Evolutionary conservation across 805 yeast genomes (phyloP).

Genomic region (Suhomyces sp.): DNA sequence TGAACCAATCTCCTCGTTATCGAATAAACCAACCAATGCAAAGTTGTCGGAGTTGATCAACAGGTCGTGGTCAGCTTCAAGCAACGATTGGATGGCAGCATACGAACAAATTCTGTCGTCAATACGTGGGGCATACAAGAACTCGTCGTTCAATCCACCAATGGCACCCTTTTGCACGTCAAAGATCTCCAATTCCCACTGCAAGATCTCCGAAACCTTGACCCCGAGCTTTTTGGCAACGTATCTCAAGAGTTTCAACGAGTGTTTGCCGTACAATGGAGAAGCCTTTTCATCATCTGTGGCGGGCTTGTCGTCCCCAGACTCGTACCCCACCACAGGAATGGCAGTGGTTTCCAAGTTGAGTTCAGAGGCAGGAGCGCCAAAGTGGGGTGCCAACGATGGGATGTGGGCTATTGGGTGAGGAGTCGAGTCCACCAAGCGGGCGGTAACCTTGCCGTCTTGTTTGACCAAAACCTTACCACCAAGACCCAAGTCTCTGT

Average conservation of each 20-base stretch:
- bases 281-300: slow-evolving; percentile 58
- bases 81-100: slow-evolving; percentile 62
- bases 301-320: slow-evolving; percentile 40
- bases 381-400: slow-evolving; percentile 85
- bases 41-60: slow-evolving; percentile 35
- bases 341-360: slow-evolving; percentile 75
- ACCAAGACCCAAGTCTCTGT: slow-evolving; percentile 81
- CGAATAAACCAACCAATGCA: slow-evolving; percentile 63
- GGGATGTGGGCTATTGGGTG: slow-evolving; percentile 79
- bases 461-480: slow-evolving; percentile 64
- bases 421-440: slow-evolving; percentile 56
- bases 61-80: slow-evolving; percentile 34
- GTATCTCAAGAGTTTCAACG: slow-evolving; percentile 64
- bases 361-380: slow-evolving; percentile 61
- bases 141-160: slow-evolving; percentile 77
- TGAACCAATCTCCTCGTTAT: slow-evolving; percentile 84
- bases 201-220: slow-evolving; percentile 58
- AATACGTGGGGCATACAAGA: slow-evolving; percentile 75
- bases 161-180: slow-evolving; percentile 77
- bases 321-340: slow-evolving; percentile 68
- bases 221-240: slow-evolving; percentile 60
- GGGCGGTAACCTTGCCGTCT: slow-evolving; percentile 34
- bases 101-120: slow-evolving; percentile 83
- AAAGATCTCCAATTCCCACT: slow-evolving; percentile 72
- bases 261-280: slow-evolving; percentile 69